These are phyloP conservation scores for Wallacemonas sp. DNA, from an alignment of 208 protist species.

Conservation along the genomic window DNA sequence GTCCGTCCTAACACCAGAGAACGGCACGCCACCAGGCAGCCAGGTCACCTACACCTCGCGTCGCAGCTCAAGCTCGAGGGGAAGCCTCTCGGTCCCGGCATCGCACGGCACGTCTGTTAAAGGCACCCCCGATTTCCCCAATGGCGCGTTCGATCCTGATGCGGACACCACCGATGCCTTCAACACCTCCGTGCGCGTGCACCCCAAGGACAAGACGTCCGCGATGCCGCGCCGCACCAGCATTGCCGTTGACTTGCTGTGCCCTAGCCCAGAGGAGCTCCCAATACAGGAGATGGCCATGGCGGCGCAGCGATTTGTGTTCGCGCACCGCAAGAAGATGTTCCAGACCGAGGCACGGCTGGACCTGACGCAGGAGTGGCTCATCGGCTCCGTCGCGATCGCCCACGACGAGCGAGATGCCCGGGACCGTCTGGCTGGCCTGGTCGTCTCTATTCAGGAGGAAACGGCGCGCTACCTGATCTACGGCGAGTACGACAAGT, in stretches of 20 bases:
- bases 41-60: conserved; percentile 4
- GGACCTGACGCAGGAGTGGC: conserved; percentile 33
- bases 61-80: background rate
- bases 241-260: conserved; percentile 9
- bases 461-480: conserved; percentile 27
- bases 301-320: conserved; percentile 31
- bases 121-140: background rate
- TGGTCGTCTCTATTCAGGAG: conserved; percentile 28
- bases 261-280: conserved; percentile 1
- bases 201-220: background rate
- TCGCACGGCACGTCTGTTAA: background rate
- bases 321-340: conserved; percentile 15
- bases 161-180: background rate
- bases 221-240: conserved; percentile 5
- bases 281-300: conserved; percentile 8
- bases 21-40: background rate
- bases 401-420: conserved; percentile 29
- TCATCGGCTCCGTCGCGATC: conserved; percentile 12
- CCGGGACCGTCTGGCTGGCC: conserved; percentile 27
- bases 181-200: conserved; percentile 12
- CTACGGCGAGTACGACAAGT: conserved; percentile 36
- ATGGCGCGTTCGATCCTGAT: conserved; percentile 9
- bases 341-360: conserved; percentile 8
- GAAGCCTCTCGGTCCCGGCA: background rate
- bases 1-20: too few species aligned